Percentiles rank a stretch among this genome's conserved stretches.
Conservation (phyloP, 306 rosid genomes). For the Dicorynia guianensis region DNA sequence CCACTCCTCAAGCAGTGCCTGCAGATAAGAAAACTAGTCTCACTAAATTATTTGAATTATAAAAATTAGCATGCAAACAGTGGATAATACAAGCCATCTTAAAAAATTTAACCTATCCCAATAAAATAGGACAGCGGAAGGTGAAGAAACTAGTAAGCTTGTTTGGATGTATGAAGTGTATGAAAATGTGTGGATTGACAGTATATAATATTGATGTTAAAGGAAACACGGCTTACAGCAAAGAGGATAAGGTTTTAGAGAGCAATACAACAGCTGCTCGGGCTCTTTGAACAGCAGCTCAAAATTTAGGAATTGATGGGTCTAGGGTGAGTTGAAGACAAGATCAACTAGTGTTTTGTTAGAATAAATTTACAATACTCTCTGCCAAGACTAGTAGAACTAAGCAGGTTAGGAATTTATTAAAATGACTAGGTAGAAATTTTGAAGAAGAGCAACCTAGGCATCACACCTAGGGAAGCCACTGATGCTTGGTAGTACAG, state of each 20-base stretch:
- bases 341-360: background rate
- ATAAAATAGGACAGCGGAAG: background rate
- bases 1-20: constrained; percentile 99
- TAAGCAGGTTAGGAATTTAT: background rate
- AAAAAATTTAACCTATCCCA: background rate
- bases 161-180: background rate
- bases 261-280: background rate
- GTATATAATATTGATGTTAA: background rate
- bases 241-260: background rate
- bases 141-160: background rate
- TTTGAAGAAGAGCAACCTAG: background rate
- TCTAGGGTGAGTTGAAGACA: background rate
- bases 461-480: no score
- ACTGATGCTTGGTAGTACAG: no score
- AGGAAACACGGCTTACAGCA: background rate
- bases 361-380: background rate
- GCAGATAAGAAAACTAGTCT: constrained; percentile 32
- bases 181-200: background rate
- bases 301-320: constrained; percentile 2
- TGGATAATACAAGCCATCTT: background rate
- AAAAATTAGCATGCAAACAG: constrained; percentile 15
- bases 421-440: background rate
- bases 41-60: constrained; percentile 22
- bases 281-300: background rate
- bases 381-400: constrained; percentile 2